Evolutionary conservation across 169 alveolate species (phyloP), one percentile per base, ranked within the genome.

Genomic region (Babesia sp.): DNA sequence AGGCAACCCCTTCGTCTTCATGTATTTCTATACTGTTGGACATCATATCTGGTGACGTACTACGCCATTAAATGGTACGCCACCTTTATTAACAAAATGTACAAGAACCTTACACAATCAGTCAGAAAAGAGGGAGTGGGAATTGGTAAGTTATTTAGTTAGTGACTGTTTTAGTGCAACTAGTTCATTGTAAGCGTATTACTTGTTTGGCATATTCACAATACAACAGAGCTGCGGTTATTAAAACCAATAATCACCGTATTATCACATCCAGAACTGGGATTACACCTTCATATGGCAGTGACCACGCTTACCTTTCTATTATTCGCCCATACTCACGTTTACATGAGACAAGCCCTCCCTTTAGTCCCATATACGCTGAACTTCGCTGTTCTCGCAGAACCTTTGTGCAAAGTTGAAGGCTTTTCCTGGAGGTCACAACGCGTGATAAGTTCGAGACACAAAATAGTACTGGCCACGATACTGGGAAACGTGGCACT

Each of bases 301-400:
- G 29, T 58, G 34, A 78, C 72, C 33, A 48, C 39, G n/a, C 24
- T 31, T 26, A 50, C 86, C 1, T 58, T 78, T 31, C 31, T 78
- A 5, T 33, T 78, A 14, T 69, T 46, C 42, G 76, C 82, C 28
- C 86, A 78, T 33, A 51, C 71, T 16, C 75, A 68, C 28, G 77
- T 78, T 12, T 69, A 61, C 41, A 41, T 60, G 72, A 67, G 86
- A 34, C 86, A 78, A 46, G 29, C 82, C 29, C 56, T 78, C 1
- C 67, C 70, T 1, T 50, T 78, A 9, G 53, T 60, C 18, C 71
- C 76, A 9, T 64, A 68, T 37, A n/a, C 37, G 16, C 42, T 68
- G 8, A 20, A 24, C 6, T 67, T 67, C n/a, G 53, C 82, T 22
- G 34, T 56, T 12, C 42, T 78, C 7, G 55, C 59, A 41, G 74